A percentile compares a stretch with the other conserved stretches of the same genome.
These are phyloP conservation scores for Monilinia vaccinii-corymbosi DNA, from an alignment of 2,329 filamentous ascomycete genomes.

Conservation along the genomic window DNA sequence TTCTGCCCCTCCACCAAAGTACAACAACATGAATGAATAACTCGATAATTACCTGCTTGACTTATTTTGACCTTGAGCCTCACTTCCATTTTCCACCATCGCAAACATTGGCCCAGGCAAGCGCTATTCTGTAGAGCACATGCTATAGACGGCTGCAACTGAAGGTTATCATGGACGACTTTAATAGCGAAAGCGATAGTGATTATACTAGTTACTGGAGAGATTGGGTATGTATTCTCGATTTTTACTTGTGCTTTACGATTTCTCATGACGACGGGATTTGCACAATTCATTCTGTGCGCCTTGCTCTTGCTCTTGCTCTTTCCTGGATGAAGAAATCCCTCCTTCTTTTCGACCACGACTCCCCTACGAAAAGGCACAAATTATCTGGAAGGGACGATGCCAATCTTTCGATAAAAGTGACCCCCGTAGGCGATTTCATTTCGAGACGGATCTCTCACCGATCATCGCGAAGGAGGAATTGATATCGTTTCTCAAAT, in stretches of 20 bases:
- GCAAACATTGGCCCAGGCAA: conserved; percentile 18
- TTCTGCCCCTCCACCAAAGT: conserved; percentile 3
- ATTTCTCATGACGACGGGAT: background rate
- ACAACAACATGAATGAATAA: background rate
- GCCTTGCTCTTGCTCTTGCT: background rate
- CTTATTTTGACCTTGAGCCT: background rate
- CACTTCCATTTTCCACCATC: background rate
- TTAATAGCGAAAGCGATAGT: conserved; percentile 94
- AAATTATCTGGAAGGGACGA: background rate
- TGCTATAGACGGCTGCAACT: conserved; percentile 17
- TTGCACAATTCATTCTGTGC: background rate
- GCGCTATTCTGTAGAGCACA: conserved; percentile 23
- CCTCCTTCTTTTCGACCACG: background rate
- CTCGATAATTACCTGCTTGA: no score
- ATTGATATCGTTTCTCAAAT: background rate
- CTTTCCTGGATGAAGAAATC: background rate
- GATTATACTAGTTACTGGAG: conserved; percentile 99
- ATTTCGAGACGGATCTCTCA: background rate
- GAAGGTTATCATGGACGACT: conserved; percentile 71
- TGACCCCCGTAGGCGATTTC: background rate
- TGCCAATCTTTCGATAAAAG: background rate
- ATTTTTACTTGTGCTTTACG: conserved; percentile 12
- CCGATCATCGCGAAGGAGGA: background rate
- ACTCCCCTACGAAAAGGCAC: background rate
- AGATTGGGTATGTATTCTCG: conserved; percentile 71